Base-by-base conservation (phyloP, 331 rosid species). In the Quercus tomentella region DNA sequence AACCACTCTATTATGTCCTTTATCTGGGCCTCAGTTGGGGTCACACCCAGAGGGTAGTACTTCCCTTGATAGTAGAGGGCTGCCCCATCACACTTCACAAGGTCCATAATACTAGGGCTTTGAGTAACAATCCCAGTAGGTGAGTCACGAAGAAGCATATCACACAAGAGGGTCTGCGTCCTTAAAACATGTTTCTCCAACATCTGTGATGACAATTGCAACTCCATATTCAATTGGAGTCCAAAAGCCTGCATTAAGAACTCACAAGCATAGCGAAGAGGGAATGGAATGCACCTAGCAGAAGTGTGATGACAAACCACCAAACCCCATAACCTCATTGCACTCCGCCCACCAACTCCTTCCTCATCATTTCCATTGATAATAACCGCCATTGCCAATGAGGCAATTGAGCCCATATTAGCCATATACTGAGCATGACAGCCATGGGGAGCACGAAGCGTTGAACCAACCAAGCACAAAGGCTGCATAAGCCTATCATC, bases 361-460 rank as follows among this genome's bases (percentile, higher is more conserved):
- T 87, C 97, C 28, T 88, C 96, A n/a, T 93, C 99, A 70, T 78
- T 91, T 68, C 90, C 96, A 80, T 93, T 93, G 72, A 93, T 91
- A 28, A 96, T 83, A 52, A 96, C 98, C 0, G 99, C 98, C 98
- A 96, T 77, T 7, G 76, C 99, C 83, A 96, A 76, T 0, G 97
- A 90, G 11, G 99, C 98, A 55, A 88, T 89, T 0, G 98, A 90
- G 2, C 99, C 99, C 99, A 96, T 96, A 82, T 96, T 96, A 0
- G 96, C 92, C 99, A 96, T 96, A 16, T 96, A 96, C 83, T 91
- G 98, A 6, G 98, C 93, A 85, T 96, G 99, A 26, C 99, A 96
- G 4, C 90, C 98, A 56, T 93, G 99, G 2, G 99, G 99, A 0
- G 97, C 96, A 31, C 99, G 88, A 18, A 96, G 96, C 0, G 99